These are phyloP conservation scores for Pseudocercospora crystallina DNA, from an alignment of 2,329 filamentous ascomycete species.

Conservation along the genomic window DNA sequence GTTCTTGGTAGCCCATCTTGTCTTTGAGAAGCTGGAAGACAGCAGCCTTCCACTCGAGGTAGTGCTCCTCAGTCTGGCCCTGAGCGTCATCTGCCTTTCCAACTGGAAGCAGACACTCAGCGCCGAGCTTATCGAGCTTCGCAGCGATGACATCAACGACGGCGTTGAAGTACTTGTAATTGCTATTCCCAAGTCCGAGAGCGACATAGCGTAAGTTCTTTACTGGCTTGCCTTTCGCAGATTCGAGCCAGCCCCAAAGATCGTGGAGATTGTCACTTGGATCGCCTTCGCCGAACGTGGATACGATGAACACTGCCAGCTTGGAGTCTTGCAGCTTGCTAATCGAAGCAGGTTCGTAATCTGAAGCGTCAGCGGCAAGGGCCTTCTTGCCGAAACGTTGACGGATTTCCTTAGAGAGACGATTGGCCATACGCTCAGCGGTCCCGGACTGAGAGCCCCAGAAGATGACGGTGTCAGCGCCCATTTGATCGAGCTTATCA, in stretches of 20 bases:
- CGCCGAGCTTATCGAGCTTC: conserved; percentile 36
- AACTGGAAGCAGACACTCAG: conserved; percentile 33
- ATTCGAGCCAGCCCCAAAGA: conserved; percentile 36
- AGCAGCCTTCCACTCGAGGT: conserved; percentile 43
- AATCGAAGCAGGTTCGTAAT: conserved; percentile 42
- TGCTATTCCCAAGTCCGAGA: conserved; percentile 48
- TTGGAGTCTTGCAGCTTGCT: conserved; percentile 12
- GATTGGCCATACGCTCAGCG: conserved; percentile 45
- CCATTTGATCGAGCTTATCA: conserved; percentile 42
- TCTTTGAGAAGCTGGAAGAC: conserved; percentile 35
- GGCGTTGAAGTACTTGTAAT: conserved; percentile 49
- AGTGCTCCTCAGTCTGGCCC: conserved; percentile 46
- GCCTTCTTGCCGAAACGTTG: conserved; percentile 42
- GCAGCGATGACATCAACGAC: conserved; percentile 40
- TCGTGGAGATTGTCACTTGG: conserved; percentile 52
- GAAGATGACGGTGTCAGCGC: conserved; percentile 42
- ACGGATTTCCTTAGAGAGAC: conserved; percentile 42
- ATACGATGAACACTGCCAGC: conserved; percentile 30
- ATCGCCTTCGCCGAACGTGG: conserved; percentile 33
- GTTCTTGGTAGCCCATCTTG: conserved; percentile 36
- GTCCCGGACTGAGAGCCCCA: conserved; percentile 53
- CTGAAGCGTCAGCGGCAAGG: conserved; percentile 47
- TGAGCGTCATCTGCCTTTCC: conserved; percentile 44
- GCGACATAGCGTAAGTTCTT: conserved; percentile 40
- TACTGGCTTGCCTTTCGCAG: conserved; percentile 18